phyloP scores from a whole-genome alignment of 176 grass and related monocot species.

The Tillandsia leiboldiana region DNA sequence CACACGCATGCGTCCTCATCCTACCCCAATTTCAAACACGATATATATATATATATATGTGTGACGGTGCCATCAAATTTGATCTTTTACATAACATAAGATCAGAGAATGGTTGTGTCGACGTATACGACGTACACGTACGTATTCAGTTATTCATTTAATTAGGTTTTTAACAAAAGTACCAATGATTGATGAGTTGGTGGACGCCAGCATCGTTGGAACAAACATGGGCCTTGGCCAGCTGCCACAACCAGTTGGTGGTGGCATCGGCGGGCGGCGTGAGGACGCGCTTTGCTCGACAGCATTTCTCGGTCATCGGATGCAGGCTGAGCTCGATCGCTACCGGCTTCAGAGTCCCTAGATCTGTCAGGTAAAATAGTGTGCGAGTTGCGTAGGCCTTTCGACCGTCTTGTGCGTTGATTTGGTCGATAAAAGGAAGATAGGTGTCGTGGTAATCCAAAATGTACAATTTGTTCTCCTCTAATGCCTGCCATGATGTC shows the following conservation, averaged over 20 bases:
- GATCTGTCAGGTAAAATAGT: slow-evolving; percentile 55
- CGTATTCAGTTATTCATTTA: too few species aligned
- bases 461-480: slow-evolving; percentile 62
- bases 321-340: slow-evolving; percentile 80
- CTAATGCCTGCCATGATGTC: slow-evolving; percentile 26
- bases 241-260: slow-evolving; percentile 50
- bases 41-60: too few species aligned
- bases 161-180: background rate
- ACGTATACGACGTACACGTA: too few species aligned
- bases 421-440: slow-evolving; percentile 73
- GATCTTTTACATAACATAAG: too few species aligned
- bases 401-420: slow-evolving; percentile 38
- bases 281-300: slow-evolving; percentile 62
- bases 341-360: slow-evolving; percentile 52
- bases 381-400: slow-evolving; percentile 76
- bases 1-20: slow-evolving; percentile 56
- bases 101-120: background rate
- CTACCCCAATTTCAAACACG: background rate
- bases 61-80: too few species aligned
- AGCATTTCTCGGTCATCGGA: slow-evolving; percentile 13
- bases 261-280: slow-evolving; percentile 41
- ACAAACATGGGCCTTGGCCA: slow-evolving; percentile 71
- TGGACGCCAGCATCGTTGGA: slow-evolving; percentile 73
- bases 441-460: slow-evolving; percentile 73
- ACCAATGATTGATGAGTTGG: slow-evolving; percentile 77